A percentile compares a stretch with the other conserved stretches of the same genome.
Evolutionary conservation across 805 yeast genomes (phyloP).

Genomic region (Yamadazyma akitaensis): DNA sequence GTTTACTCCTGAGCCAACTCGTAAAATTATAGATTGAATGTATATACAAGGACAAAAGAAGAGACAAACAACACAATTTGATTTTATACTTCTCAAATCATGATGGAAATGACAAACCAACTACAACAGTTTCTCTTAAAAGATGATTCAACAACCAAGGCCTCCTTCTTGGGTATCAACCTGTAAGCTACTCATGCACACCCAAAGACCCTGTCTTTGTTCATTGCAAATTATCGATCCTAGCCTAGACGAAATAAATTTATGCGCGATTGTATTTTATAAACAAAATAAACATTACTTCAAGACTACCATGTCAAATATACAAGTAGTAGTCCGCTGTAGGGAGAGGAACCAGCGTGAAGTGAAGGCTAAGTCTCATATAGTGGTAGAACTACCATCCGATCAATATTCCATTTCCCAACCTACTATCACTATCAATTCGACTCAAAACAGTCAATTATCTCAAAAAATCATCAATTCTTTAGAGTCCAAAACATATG

Average conservation of each 20-base stretch:
- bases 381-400: slow-evolving; percentile 46
- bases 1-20: background rate
- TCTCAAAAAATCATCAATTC: slow-evolving; percentile 30
- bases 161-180: too few relatives aligned
- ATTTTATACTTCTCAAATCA: background rate
- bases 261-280: slow-evolving; percentile 5
- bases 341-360: slow-evolving; percentile 49
- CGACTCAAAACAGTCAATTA: slow-evolving; percentile 10
- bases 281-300: slow-evolving; percentile 5
- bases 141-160: too few relatives aligned
- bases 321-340: slow-evolving; percentile 55
- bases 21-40: background rate
- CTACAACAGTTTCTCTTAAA: too few relatives aligned
- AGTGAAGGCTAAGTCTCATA: slow-evolving; percentile 41
- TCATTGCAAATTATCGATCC: too few relatives aligned
- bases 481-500: slow-evolving; percentile 48
- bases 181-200: too few relatives aligned
- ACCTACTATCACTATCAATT: slow-evolving; percentile 20
- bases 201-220: too few relatives aligned
- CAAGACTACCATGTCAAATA: slow-evolving; percentile 28
- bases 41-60: background rate
- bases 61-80: background rate
- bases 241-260: background rate
- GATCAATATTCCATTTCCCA: slow-evolving; percentile 25
- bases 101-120: too few relatives aligned